phyloP scores from a whole-genome alignment of 148 eudicot genomes.

The Amaranthus hypochondriacus region DNA sequence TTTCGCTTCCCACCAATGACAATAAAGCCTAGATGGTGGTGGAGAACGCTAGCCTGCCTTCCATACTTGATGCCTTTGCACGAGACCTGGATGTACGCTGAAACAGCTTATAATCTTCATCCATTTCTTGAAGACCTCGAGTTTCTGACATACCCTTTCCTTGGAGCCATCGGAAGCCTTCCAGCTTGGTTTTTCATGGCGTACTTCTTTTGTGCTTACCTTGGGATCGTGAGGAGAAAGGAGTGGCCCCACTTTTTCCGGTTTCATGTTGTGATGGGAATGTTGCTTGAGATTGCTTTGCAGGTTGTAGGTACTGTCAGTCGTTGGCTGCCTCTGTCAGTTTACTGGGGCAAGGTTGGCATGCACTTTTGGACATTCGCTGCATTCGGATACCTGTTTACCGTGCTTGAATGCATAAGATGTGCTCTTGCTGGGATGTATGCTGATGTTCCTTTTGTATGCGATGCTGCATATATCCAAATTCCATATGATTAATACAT shows the following conservation, averaged over 20 bases:
- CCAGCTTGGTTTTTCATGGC: slow-evolving; percentile 77
- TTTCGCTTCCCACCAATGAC: slow-evolving; percentile 67
- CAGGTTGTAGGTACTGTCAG: slow-evolving; percentile 61
- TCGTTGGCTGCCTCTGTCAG: slow-evolving; percentile 64
- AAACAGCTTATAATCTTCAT: slow-evolving; percentile 70
- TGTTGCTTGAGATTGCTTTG: slow-evolving; percentile 73
- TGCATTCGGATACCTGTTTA: slow-evolving; percentile 55
- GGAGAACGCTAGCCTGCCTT: slow-evolving; percentile 77
- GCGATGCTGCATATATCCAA: slow-evolving; percentile 82
- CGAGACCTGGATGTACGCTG: slow-evolving; percentile 84
- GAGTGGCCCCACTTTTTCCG: slow-evolving; percentile 95
- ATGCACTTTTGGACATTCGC: slow-evolving; percentile 78
- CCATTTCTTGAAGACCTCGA: slow-evolving; percentile 72
- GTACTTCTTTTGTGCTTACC: slow-evolving; percentile 66
- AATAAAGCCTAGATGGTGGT: slow-evolving; percentile 76
- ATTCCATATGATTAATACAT: slow-evolving; percentile 26
- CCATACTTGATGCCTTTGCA: slow-evolving; percentile 81
- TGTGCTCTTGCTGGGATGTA: slow-evolving; percentile 79
- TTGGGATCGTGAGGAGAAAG: slow-evolving; percentile 71
- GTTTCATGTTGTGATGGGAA: slow-evolving; percentile 81
- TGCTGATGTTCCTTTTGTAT: slow-evolving; percentile 74
- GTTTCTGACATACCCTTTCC: slow-evolving; percentile 61
- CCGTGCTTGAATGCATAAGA: slow-evolving; percentile 59
- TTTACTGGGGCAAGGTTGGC: slow-evolving; percentile 78
- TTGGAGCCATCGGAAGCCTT: slow-evolving; percentile 46